Conservation (phyloP, 257 asterid species). For the Solanum medicagineum region DNA sequence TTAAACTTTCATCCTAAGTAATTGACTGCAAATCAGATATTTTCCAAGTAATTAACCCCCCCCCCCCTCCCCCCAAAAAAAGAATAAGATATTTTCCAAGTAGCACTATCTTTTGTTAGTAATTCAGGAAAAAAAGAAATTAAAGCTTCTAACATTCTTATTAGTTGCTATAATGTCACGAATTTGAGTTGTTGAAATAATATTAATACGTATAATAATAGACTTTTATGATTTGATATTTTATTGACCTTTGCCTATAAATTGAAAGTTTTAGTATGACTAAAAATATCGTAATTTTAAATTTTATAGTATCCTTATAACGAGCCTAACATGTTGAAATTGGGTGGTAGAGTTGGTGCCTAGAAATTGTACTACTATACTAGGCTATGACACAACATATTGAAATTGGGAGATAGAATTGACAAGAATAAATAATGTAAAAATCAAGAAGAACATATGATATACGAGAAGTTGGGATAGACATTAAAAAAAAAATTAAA, state of each 20-base stretch:
- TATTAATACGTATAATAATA: not conserved
- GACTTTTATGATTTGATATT: fast-evolving
- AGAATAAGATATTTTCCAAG: too few relatives aligned
- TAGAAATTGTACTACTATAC: not conserved
- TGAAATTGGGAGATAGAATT: not conserved
- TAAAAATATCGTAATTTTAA: not conserved
- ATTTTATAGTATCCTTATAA: not conserved
- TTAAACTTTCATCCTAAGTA: not conserved
- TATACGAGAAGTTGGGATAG: not conserved
- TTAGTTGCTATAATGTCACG: too few relatives aligned
- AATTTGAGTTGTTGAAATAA: not conserved
- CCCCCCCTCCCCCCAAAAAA: too few relatives aligned
- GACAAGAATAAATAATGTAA: not conserved
- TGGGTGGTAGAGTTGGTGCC: not conserved
- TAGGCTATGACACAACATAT: not conserved
- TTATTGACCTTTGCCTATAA: too few relatives aligned
- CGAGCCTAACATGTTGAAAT: not conserved
- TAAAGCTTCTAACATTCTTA: too few relatives aligned
- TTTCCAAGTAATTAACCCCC: too few relatives aligned
- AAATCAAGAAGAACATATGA: not conserved
- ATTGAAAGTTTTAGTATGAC: not conserved
- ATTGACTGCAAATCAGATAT: not conserved
- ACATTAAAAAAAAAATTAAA: not conserved
- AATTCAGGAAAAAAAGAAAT: too few relatives aligned
- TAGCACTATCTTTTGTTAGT: too few relatives aligned